phyloP scores from a whole-genome alignment of 2,329 filamentous ascomycete genomes.

The Rhinocladiella similis region DNA sequence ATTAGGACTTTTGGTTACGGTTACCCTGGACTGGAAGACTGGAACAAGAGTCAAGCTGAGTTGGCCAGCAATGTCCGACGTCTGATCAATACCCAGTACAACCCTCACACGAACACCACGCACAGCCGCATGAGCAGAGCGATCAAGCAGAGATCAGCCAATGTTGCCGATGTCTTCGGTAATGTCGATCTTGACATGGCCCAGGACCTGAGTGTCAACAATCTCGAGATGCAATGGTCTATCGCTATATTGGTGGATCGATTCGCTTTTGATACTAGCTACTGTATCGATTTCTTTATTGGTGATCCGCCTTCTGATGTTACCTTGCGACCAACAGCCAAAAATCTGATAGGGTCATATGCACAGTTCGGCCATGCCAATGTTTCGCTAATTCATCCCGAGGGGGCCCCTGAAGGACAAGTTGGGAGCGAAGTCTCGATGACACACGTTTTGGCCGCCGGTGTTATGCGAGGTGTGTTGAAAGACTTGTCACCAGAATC shows the following conservation, averaged over 20 bases:
- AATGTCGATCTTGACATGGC: constrained; percentile 23
- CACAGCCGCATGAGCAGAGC: not conserved
- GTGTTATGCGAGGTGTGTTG: constrained; percentile 23
- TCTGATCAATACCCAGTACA: constrained; percentile 64
- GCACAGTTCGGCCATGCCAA: constrained; percentile 48
- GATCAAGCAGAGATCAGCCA: constrained; percentile 33
- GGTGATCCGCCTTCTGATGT: constrained; percentile 52
- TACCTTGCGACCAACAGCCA: constrained; percentile 52
- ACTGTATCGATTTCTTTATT: constrained; percentile 68
- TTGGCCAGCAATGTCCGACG: constrained; percentile 44
- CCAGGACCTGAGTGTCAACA: constrained; percentile 31
- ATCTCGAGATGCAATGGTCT: constrained; percentile 57
- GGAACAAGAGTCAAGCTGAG: constrained; percentile 38
- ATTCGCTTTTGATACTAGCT: constrained; percentile 60
- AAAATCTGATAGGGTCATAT: constrained; percentile 63
- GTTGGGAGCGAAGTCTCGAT: constrained; percentile 26
- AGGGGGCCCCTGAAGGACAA: constrained; percentile 16
- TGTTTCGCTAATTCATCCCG: constrained; percentile 14
- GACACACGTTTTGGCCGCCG: constrained; percentile 26
- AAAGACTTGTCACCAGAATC: constrained; percentile 16
- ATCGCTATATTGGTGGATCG: constrained; percentile 61
- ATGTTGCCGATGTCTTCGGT: constrained; percentile 38
- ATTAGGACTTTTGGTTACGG: constrained; percentile 69
- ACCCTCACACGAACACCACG: constrained; percentile 31
- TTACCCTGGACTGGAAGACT: constrained; percentile 65